phyloP scores from a whole-genome alignment of 169 alveolate genomes.

The Fabrea salina region DNA sequence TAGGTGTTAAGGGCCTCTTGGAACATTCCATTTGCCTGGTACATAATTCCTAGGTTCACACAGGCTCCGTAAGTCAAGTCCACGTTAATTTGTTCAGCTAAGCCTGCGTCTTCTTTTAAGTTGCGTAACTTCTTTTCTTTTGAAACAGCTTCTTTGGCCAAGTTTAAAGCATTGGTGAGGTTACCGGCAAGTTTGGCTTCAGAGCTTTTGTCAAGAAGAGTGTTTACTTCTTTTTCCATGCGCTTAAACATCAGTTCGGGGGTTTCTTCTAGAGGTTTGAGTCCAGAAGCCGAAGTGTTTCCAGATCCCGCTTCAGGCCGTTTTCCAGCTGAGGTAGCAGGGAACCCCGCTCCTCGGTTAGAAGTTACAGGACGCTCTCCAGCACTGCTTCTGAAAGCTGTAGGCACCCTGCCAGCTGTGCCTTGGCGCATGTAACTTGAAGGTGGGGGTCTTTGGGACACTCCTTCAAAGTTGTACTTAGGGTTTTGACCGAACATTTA shows the following conservation, averaged over 20 bases:
- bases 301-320: not conserved
- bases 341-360: conserved; percentile 48
- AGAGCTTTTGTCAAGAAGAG: conserved; percentile 74
- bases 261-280: conserved; percentile 52
- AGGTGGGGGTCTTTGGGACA: conserved; percentile 30
- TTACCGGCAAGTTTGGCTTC: conserved; percentile 68
- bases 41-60: conserved; percentile 84
- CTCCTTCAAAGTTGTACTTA: conserved; percentile 27
- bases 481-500: not conserved
- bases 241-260: conserved; percentile 76
- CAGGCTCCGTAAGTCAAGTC: conserved; percentile 86
- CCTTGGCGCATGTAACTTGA: conserved; percentile 22
- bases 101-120: conserved; percentile 59
- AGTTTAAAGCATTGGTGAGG: conserved; percentile 65
- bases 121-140: conserved; percentile 78
- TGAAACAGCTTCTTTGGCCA: conserved; percentile 80
- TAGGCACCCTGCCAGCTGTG: conserved; percentile 1
- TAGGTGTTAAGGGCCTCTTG: conserved; percentile 86
- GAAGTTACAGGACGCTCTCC: conserved; percentile 52
- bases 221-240: conserved; percentile 78
- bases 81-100: conserved; percentile 60
- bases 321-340: conserved; percentile 21
- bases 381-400: not conserved
- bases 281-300: conserved; percentile 28
- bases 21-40: conserved; percentile 82